Evolutionary conservation across 2,329 filamentous ascomycete genomes (phyloP).

Genomic region (Fusarium zealandicum): DNA sequence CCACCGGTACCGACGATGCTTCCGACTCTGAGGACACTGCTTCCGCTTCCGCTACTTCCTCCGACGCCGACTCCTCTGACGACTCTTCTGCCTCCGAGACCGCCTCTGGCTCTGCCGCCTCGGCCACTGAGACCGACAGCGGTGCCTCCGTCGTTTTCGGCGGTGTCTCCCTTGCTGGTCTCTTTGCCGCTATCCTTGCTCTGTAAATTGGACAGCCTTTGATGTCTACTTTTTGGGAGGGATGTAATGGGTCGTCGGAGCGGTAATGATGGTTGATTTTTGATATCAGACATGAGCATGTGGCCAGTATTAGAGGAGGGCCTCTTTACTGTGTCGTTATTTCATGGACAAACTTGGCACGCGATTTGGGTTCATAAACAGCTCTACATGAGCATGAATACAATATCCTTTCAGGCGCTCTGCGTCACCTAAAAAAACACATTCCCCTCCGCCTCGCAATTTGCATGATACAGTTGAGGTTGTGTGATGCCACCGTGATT

Average conservation of each 20-base stretch:
- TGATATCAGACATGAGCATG: constrained; percentile 30
- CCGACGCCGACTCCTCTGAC: too few relatives aligned
- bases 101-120: constrained; percentile 35
- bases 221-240: constrained; percentile 15
- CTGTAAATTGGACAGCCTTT: constrained; percentile 50
- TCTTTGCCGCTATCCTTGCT: constrained; percentile 58
- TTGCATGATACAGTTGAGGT: constrained; percentile 6
- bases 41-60: constrained; percentile 27
- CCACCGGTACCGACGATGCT: too few relatives aligned
- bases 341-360: constrained; percentile 42
- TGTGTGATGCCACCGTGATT: constrained; percentile 15
- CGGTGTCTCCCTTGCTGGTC: constrained; percentile 55
- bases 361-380: constrained; percentile 39
- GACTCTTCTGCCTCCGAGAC: too few relatives aligned
- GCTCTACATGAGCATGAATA: constrained; percentile 39
- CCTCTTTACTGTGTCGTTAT: constrained; percentile 22
- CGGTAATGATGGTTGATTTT: constrained; percentile 40
- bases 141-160: constrained; percentile 50
- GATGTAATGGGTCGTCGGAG: constrained; percentile 36
- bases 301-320: constrained; percentile 31
- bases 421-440: constrained; percentile 11
- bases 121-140: constrained; percentile 42
- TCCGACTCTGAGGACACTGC: too few relatives aligned
- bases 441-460: background rate
- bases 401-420: constrained; percentile 36